phyloP scores from a whole-genome alignment of 805 yeast genomes.

The Cyberlindnera xylosilytica region DNA sequence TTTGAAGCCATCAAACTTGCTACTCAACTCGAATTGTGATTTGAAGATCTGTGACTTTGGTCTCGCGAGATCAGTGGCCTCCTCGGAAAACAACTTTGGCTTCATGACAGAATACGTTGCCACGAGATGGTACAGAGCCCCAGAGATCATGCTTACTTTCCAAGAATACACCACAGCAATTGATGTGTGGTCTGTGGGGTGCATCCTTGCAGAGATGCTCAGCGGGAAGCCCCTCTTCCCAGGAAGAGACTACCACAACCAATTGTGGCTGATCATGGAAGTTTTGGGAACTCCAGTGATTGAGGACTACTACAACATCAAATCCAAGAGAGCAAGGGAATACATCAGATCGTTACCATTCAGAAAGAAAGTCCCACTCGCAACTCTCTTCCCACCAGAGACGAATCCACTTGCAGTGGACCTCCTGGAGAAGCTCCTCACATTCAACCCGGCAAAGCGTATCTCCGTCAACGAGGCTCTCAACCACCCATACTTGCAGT shows the following conservation, averaged over 20 bases:
- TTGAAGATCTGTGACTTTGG: constrained; percentile 81
- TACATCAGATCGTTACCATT: constrained; percentile 68
- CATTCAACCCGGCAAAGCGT: constrained; percentile 73
- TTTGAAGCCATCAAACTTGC: constrained; percentile 68
- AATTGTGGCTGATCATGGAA: constrained; percentile 60
- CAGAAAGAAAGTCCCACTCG: constrained; percentile 53
- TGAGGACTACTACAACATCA: constrained; percentile 72
- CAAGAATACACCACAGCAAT: constrained; percentile 74
- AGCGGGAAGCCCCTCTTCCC: constrained; percentile 63
- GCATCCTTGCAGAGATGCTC: constrained; percentile 70
- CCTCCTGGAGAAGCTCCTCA: constrained; percentile 62
- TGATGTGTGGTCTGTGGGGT: constrained; percentile 80
- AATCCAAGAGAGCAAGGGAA: constrained; percentile 72
- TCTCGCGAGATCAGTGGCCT: constrained; percentile 54
- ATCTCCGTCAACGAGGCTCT: constrained; percentile 73
- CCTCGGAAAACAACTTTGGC: constrained; percentile 46
- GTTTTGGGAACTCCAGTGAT: constrained; percentile 69
- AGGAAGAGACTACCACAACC: constrained; percentile 72
- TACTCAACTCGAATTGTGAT: constrained; percentile 69
- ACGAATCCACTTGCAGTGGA: constrained; percentile 51
- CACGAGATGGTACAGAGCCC: constrained; percentile 83
- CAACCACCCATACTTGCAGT: constrained; percentile 64
- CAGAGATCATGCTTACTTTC: constrained; percentile 74
- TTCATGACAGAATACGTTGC: constrained; percentile 79
- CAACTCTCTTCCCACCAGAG: constrained; percentile 45